Evolutionary conservation across 2,329 filamentous ascomycete species (phyloP).

Genomic region (Fusarium coffeatum): DNA sequence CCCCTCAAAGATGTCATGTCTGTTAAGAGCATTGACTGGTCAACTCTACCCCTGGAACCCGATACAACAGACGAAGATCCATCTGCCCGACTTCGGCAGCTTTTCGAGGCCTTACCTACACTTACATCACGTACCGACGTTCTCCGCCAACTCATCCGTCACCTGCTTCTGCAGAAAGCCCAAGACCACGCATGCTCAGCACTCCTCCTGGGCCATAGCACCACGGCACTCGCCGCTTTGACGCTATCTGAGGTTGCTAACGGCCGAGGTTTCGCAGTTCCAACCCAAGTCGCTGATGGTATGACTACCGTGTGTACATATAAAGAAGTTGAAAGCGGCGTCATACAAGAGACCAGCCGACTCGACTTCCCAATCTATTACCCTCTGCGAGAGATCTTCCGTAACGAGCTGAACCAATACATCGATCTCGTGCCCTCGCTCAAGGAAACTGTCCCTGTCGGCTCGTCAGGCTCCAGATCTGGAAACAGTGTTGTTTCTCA

Average conservation of each 20-base stretch:
- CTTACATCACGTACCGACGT: slow-evolving; percentile 82
- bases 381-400: slow-evolving; percentile 85
- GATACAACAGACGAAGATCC: slow-evolving; percentile 35
- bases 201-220: slow-evolving; percentile 86
- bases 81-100: slow-evolving; percentile 60
- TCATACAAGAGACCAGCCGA: slow-evolving; percentile 35
- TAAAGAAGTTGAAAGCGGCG: slow-evolving; percentile 35
- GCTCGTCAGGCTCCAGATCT: slow-evolving; percentile 43
- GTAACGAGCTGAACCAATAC: slow-evolving; percentile 81
- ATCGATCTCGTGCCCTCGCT: slow-evolving; percentile 66
- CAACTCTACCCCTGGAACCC: slow-evolving; percentile 53
- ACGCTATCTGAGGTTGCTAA: slow-evolving; percentile 90
- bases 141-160: slow-evolving; percentile 74
- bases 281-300: slow-evolving; percentile 85
- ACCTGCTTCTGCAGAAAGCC: slow-evolving; percentile 76
- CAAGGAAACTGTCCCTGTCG: slow-evolving; percentile 58
- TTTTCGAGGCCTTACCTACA: slow-evolving; percentile 74
- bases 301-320: slow-evolving; percentile 54
- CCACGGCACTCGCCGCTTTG: slow-evolving; percentile 86
- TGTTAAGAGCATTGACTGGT: slow-evolving; percentile 65
- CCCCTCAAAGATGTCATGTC: slow-evolving; percentile 72
- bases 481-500: slow-evolving; percentile 66
- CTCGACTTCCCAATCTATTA: slow-evolving; percentile 70
- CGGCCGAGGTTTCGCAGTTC: slow-evolving; percentile 84
- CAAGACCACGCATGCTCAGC: slow-evolving; percentile 70